These are phyloP conservation scores for Delphinella strobiligena DNA, from an alignment of 2,329 filamentous ascomycete species.

Conservation along the genomic window DNA sequence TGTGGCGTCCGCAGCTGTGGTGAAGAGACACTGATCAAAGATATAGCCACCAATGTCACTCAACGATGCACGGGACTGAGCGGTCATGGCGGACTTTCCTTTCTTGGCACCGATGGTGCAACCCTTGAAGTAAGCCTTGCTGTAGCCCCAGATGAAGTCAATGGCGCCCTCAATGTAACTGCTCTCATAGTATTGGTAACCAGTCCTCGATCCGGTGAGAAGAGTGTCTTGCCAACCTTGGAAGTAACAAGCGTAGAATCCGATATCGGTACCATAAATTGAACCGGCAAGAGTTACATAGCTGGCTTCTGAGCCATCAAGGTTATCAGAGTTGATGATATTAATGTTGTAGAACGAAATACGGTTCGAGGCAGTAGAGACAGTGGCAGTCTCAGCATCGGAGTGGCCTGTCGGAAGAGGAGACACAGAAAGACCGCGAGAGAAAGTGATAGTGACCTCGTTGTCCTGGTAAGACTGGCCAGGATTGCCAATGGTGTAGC, in stretches of 20 bases:
- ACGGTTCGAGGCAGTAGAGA: slow-evolving; percentile 31
- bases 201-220: slow-evolving; percentile 17
- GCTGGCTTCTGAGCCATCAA: slow-evolving; percentile 17
- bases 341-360: slow-evolving; percentile 22
- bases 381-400: slow-evolving; percentile 31
- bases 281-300: slow-evolving; percentile 23
- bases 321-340: slow-evolving; percentile 21
- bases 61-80: slow-evolving; percentile 25
- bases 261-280: slow-evolving; percentile 21
- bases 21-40: slow-evolving; percentile 24
- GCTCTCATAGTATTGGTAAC: slow-evolving; percentile 28
- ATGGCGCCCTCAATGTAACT: slow-evolving; percentile 28
- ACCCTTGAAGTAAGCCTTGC: slow-evolving; percentile 31
- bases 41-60: slow-evolving; percentile 25
- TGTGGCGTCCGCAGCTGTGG: slow-evolving; percentile 15
- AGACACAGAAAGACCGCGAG: slow-evolving; percentile 20
- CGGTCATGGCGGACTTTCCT: slow-evolving; percentile 24
- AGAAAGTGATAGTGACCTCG: slow-evolving; percentile 22
- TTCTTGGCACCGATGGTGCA: slow-evolving; percentile 25
- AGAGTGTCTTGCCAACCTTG: slow-evolving; percentile 21
- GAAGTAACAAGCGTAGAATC: slow-evolving; percentile 20
- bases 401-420: slow-evolving; percentile 29
- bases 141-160: slow-evolving; percentile 34
- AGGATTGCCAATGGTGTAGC: slow-evolving; percentile 22
- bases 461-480: slow-evolving; percentile 25